phyloP scores from a whole-genome alignment of 768 basidiomycete genomes.

The Myochromella boudieri region DNA sequence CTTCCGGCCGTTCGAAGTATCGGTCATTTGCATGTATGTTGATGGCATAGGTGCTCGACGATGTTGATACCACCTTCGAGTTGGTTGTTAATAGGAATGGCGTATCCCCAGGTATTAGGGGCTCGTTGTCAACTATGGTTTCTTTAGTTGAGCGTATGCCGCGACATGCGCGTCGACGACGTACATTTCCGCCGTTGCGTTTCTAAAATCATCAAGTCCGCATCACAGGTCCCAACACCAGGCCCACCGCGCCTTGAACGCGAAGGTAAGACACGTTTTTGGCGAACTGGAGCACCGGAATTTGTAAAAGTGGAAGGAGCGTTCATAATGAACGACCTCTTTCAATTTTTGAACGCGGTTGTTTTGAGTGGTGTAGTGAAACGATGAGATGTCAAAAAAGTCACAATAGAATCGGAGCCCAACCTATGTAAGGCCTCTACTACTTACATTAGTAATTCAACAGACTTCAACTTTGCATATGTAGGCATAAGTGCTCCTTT shows the following conservation, averaged over 20 bases:
- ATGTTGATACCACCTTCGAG: conserved; percentile 46
- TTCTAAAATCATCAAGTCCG: conserved; percentile 83
- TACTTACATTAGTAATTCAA: too few species aligned
- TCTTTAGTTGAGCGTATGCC: conserved; percentile 9
- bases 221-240: conserved; percentile 75
- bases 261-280: conserved; percentile 81
- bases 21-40: conserved; percentile 64
- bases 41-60: conserved; percentile 41
- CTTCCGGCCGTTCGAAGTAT: conserved; percentile 79
- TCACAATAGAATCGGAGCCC: background rate
- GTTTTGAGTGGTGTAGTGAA: background rate
- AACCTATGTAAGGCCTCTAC: background rate
- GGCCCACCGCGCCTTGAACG: conserved; percentile 80
- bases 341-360: conserved; percentile 5
- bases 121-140: conserved; percentile 64
- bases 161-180: conserved; percentile 25
- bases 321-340: conserved; percentile 31
- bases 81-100: conserved; percentile 76
- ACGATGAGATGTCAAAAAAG: background rate
- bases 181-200: conserved; percentile 75
- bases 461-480: background rate
- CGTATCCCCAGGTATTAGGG: conserved; percentile 65
- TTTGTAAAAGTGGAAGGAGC: conserved; percentile 32
- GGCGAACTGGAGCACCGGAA: conserved; percentile 42
- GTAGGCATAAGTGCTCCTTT: background rate